Evolutionary conservation across 495 filamentous ascomycete genomes (phyloP).

Genomic region (Aspergillus diversus): DNA sequence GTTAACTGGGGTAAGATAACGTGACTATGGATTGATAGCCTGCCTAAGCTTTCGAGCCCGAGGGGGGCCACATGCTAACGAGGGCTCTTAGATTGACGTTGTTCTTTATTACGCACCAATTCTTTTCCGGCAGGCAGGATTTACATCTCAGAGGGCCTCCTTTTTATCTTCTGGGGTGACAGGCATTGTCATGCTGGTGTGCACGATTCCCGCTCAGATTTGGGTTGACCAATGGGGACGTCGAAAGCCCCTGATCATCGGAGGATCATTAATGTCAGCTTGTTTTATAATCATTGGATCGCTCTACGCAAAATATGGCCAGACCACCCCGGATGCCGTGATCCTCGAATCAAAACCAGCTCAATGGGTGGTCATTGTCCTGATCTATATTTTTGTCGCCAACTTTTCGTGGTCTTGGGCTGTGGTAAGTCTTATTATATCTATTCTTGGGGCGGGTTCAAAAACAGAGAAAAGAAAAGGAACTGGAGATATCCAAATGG

Average conservation of each 20-base stretch:
- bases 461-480: background rate
- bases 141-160: constrained; percentile 18
- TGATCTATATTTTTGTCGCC: constrained; percentile 25
- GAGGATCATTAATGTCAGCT: constrained; percentile 16
- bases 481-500: background rate
- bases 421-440: constrained; percentile 13
- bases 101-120: constrained; percentile 22
- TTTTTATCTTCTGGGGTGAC: constrained; percentile 21
- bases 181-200: constrained; percentile 24
- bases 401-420: constrained; percentile 26
- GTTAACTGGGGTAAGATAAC: constrained; percentile 18
- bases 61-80: background rate
- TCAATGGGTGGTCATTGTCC: constrained; percentile 24
- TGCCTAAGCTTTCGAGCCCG: too few relatives aligned
- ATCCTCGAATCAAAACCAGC: constrained; percentile 11
- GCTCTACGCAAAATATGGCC: constrained; percentile 18
- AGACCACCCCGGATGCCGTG: constrained; percentile 13
- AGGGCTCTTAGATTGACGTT: constrained; percentile 14
- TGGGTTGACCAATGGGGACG: constrained; percentile 25
- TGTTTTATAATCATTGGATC: constrained; percentile 20
- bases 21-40: too few relatives aligned
- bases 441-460: background rate
- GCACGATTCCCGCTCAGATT: constrained; percentile 23
- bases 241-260: constrained; percentile 17
- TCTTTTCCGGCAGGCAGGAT: constrained; percentile 21